phyloP scores from a whole-genome alignment of 164 flowering plant genomes.

The Warburgia ugandensis region DNA sequence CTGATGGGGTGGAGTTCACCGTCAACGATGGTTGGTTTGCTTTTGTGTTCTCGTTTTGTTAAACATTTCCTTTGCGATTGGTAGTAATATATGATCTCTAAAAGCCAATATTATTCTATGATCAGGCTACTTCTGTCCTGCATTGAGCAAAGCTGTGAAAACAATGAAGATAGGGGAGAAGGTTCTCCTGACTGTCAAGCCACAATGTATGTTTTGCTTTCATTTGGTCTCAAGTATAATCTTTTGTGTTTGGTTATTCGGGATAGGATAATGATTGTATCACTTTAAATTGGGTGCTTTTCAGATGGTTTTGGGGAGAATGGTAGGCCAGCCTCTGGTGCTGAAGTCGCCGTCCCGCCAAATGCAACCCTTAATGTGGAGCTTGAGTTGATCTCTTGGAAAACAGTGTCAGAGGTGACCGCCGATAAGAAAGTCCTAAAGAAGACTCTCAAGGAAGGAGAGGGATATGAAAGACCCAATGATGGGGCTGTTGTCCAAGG shows the following conservation, averaged over 20 bases:
- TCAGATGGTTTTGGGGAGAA: conserved; percentile 92
- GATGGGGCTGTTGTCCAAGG: conserved; percentile 68
- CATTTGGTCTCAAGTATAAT: too few species aligned
- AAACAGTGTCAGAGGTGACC: conserved; percentile 74
- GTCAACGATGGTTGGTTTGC: conserved; percentile 57
- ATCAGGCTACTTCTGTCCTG: conserved; percentile 79
- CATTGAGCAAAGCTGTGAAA: conserved; percentile 72
- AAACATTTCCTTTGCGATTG: too few species aligned
- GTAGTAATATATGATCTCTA: too few species aligned
- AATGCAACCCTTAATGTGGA: conserved; percentile 54
- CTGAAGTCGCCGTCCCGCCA: conserved; percentile 65
- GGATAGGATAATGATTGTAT: too few species aligned
- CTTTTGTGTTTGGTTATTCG: too few species aligned
- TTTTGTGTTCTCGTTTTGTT: too few species aligned
- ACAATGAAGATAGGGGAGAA: conserved; percentile 96
- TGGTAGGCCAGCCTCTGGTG: conserved; percentile 55
- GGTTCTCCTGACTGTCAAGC: conserved; percentile 69
- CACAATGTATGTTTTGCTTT: conserved; percentile 89
- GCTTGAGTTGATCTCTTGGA: conserved; percentile 83
- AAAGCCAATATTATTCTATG: background rate
- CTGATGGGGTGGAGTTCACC: conserved; percentile 64
- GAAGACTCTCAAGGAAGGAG: conserved; percentile 87
- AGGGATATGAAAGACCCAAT: conserved; percentile 82
- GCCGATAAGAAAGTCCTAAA: conserved; percentile 80
- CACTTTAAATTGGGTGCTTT: background rate